Base-by-base conservation (phyloP, 2,329 filamentous ascomycete genomes). In the Fusarium guadeloupense region DNA sequence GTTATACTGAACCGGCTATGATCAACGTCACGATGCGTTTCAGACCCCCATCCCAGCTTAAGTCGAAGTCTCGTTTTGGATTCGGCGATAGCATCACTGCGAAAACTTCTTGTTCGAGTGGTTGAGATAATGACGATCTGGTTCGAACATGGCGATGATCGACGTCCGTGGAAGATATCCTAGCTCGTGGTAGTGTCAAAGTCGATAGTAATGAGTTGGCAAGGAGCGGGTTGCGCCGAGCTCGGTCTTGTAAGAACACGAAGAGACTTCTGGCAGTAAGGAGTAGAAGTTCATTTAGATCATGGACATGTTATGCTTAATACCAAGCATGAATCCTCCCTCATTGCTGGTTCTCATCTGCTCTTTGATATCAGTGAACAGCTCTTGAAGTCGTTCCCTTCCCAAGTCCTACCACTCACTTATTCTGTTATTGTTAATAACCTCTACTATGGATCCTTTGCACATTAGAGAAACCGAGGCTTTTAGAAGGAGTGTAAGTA, bases 1-100 rank as follows among this genome's bases (percentile, higher is more conserved):
- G 12, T 12, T 20, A 14, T 28, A 38, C 17, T 8, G 10, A 42
- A 38, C 10, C n/a, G 37, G 51, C 1, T 19, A 56, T 9, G 54
- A 42, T 42, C 20, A 50, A 37, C 30, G 26, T 57, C 31, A 20
- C 31, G 42, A 57, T 57, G 8, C 21, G 14, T 31, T 17, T 57
- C 40, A 9, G 30, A 19, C 17, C 23, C 23, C 25, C 42, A 31
- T 28, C 21, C 38, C 48, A 23, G 21, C 55, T 21, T 31, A 30
- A 6, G 35, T 9, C 30, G 39, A 47, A 30, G 21, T 39, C 39
- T 41, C 50, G 20, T 26, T 19, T 23, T 25, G 38, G 34, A 28
- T 14, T 30, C 25, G 16, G n/a, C 6, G 28, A 58, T 26, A 25
- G 28, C 37, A 39, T 17, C 9, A 31, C 16, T 23, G 20, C 23